Evolutionary conservation across 2,329 filamentous ascomycete genomes (phyloP), one percentile per base, ranked within the genome.

Genomic region (Alternaria metachromatica): DNA sequence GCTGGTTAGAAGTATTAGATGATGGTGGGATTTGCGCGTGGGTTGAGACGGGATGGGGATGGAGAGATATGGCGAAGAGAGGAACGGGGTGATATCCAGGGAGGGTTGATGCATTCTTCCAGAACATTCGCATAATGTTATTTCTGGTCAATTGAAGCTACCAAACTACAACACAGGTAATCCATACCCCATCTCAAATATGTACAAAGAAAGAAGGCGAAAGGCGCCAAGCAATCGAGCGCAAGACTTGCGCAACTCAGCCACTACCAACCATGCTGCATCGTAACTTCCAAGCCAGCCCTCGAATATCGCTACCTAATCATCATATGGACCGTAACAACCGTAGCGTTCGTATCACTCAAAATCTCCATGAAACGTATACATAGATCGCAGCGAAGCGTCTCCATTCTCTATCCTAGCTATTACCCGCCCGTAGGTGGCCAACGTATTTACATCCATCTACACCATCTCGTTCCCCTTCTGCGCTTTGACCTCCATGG

Each of bases 1-100:
- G 64, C 63, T 85, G 63, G 83, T 85, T 9, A 79, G 82, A 66
- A 84, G 79, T 67, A 84, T 85, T 4, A 53, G 25, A 62, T 76
- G 75, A 60, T 80, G 50, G 55, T 33, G 12, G 37, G 15, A 41
- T 1, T 41, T 18, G n/a, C n/a, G 37, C 9, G 37, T 41, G 37
- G 9, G 20, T 15, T 3, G 58, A 33, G 12, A 25, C 20, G 20
- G 2, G 13, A 20, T n/a, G 20, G 18, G 20, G 3, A 18, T 15
- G 13, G 26, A 26, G 12, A 20, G 9, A 15, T 33, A 5, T 45
- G n/a, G 20, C 4, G 25, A 58, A 18, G 28, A 23, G 28, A 23
- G 3, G 5, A 21, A n/a, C 8, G 20, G 6, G 49, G 2, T 25
- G 49, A 53, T 53, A 37, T 37, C 20, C 30, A 9, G 18, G 13